A percentile compares a stretch with the other conserved stretches of the same genome.
These are phyloP conservation scores for Penicillium sp. DNA, from an alignment of 2,329 filamentous ascomycete genomes.

Conservation along the genomic window DNA sequence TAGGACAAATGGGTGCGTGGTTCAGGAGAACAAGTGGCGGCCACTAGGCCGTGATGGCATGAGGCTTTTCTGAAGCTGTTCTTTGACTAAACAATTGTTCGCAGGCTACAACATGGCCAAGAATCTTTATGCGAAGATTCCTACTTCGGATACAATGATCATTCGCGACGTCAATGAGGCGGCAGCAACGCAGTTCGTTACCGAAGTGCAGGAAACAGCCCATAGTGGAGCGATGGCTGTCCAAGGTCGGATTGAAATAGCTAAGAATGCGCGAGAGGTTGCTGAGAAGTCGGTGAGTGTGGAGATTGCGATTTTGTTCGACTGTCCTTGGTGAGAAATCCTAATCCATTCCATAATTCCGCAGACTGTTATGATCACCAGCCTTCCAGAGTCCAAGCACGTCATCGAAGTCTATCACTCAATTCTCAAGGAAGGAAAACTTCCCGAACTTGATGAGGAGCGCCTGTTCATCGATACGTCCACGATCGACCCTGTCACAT, in stretches of 20 bases:
- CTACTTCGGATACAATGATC: slow-evolving; percentile 55
- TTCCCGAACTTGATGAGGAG: slow-evolving; percentile 49
- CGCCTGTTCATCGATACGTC: slow-evolving; percentile 93
- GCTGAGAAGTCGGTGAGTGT: slow-evolving; percentile 60
- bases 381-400: slow-evolving; percentile 81
- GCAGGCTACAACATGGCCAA: slow-evolving; percentile 66
- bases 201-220: slow-evolving; percentile 42
- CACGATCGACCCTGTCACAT: slow-evolving; percentile 88
- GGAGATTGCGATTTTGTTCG: not conserved
- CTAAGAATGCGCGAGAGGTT: slow-evolving; percentile 54
- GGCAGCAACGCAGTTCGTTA: slow-evolving; percentile 51
- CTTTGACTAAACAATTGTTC: not conserved
- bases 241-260: slow-evolving; percentile 50
- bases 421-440: slow-evolving; percentile 57
- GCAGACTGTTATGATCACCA: slow-evolving; percentile 80
- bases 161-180: slow-evolving; percentile 61
- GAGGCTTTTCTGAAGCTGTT: not conserved
- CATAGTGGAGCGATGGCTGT: slow-evolving; percentile 21
- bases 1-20: slow-evolving; percentile 55
- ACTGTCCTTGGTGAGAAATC: not conserved
- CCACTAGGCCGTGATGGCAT: not conserved
- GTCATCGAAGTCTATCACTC: slow-evolving; percentile 75
- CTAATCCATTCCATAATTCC: not conserved
- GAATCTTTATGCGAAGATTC: slow-evolving; percentile 63
- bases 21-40: not conserved